phyloP scores from a whole-genome alignment of 2,329 filamentous ascomycete species.

The Diplodia corticola region DNA sequence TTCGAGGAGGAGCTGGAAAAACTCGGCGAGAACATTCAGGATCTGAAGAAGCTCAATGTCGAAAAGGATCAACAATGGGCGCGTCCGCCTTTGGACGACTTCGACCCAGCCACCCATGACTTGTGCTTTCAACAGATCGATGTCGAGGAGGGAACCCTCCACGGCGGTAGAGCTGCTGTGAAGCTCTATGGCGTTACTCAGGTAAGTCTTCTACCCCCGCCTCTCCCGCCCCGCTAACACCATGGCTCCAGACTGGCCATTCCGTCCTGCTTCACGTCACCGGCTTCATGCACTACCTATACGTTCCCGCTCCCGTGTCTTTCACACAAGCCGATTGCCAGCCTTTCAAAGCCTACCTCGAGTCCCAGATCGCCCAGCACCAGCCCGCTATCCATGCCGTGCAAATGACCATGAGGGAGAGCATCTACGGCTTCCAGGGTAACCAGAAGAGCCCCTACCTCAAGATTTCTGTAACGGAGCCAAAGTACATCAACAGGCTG shows the following conservation, averaged over 20 bases:
- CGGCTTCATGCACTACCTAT: slow-evolving; percentile 94
- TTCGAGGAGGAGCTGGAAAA: slow-evolving; percentile 95
- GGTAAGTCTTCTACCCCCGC: slow-evolving; percentile 44
- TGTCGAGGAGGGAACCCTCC: slow-evolving; percentile 80
- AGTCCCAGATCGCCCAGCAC: slow-evolving; percentile 72
- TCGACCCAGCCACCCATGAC: slow-evolving; percentile 64
- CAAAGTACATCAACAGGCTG: slow-evolving; percentile 76
- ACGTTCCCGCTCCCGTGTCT: slow-evolving; percentile 80
- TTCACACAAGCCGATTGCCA: slow-evolving; percentile 79
- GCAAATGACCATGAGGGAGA: slow-evolving; percentile 79
- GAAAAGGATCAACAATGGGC: slow-evolving; percentile 96
- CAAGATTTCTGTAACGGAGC: slow-evolving; percentile 90
- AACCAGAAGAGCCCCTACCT: slow-evolving; percentile 90
- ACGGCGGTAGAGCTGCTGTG: slow-evolving; percentile 74
- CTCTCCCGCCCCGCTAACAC: slow-evolving; percentile 38
- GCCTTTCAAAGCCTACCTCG: slow-evolving; percentile 76
- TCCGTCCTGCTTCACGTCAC: slow-evolving; percentile 94
- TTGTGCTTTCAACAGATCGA: slow-evolving; percentile 97
- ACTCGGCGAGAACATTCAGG: slow-evolving; percentile 88
- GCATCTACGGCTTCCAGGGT: slow-evolving; percentile 90
- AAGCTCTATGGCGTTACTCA: slow-evolving; percentile 94
- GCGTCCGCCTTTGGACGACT: slow-evolving; percentile 61
- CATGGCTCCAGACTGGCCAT: slow-evolving; percentile 62
- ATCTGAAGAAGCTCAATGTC: slow-evolving; percentile 79
- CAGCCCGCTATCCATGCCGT: slow-evolving; percentile 77